phyloP scores from a whole-genome alignment of 2,329 filamentous ascomycete species.

The Penicillium sp. region DNA sequence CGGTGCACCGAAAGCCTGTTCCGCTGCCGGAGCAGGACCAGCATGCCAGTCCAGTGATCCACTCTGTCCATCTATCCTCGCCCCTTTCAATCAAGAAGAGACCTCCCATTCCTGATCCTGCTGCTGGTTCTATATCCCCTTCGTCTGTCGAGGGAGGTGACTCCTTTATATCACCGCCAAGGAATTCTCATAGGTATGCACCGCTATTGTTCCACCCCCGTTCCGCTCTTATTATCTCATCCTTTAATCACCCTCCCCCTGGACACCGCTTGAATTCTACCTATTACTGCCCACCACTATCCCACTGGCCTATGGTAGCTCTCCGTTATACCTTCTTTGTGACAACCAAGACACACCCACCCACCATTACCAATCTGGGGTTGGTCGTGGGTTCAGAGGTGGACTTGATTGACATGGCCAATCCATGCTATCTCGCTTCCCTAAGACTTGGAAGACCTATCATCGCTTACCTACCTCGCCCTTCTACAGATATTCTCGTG shows the following conservation, averaged over 20 bases:
- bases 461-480: constrained; percentile 30
- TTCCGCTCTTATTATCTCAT: constrained; percentile 1
- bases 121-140: constrained; percentile 27
- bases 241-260: background rate
- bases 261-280: background rate
- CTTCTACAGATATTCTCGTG: constrained; percentile 45
- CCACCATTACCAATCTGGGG: background rate
- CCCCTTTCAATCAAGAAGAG: constrained; percentile 33
- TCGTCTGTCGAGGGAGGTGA: constrained; percentile 32
- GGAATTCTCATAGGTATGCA: constrained; percentile 48
- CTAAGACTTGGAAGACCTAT: constrained; percentile 29
- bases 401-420: constrained; percentile 20
- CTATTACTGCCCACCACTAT: constrained; percentile 8
- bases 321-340: constrained; percentile 8
- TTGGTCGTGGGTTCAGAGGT: background rate
- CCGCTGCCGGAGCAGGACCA: constrained; percentile 40
- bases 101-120: constrained; percentile 26
- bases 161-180: constrained; percentile 37
- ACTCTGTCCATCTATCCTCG: constrained; percentile 29
- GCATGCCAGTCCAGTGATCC: constrained; percentile 51
- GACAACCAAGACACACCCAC: background rate
- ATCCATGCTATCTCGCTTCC: constrained; percentile 28
- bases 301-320: background rate
- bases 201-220: constrained; percentile 1
- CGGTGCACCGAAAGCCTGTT: constrained; percentile 58